Percentiles rank a stretch among this genome's conserved stretches.
These are phyloP conservation scores for Trichoderma aggressivum DNA, from an alignment of 2,329 filamentous ascomycete species.

Conservation along the genomic window DNA sequence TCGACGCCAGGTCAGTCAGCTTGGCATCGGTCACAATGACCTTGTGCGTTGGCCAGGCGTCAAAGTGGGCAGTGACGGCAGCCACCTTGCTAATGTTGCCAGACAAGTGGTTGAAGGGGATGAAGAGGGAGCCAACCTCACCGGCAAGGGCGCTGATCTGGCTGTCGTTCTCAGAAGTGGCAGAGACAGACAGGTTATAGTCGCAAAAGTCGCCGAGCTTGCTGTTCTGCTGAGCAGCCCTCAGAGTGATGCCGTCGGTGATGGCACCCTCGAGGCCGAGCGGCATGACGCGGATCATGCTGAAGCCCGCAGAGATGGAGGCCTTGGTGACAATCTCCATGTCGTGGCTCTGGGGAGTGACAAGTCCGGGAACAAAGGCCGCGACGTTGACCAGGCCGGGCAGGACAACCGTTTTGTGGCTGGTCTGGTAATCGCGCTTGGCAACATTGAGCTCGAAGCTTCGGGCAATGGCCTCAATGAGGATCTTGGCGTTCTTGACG, in stretches of 20 bases:
- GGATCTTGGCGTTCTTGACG: constrained; percentile 97
- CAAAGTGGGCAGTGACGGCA: constrained; percentile 74
- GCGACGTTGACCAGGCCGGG: constrained; percentile 75
- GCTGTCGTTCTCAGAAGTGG: constrained; percentile 41
- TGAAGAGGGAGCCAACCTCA: constrained; percentile 77
- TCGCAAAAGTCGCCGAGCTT: constrained; percentile 68
- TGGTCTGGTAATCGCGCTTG: constrained; percentile 87
- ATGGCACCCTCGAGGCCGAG: constrained; percentile 69
- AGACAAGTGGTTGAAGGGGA: constrained; percentile 77
- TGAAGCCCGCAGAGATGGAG: constrained; percentile 72
- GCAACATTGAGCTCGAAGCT: constrained; percentile 82
- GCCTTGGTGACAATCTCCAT: constrained; percentile 68
- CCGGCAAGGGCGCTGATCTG: constrained; percentile 69
- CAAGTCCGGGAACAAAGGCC: constrained; percentile 74
- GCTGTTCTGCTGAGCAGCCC: constrained; percentile 67
- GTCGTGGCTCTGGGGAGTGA: constrained; percentile 61
- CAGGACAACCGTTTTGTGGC: constrained; percentile 70
- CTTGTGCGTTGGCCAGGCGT: constrained; percentile 72
- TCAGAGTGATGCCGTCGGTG: constrained; percentile 68
- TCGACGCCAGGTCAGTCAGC: constrained; percentile 75
- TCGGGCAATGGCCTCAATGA: constrained; percentile 89
- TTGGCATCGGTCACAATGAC: constrained; percentile 80
- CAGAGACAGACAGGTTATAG: constrained; percentile 52
- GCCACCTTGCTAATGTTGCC: constrained; percentile 83
- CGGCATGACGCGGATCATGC: constrained; percentile 77